Evolutionary conservation across 2,329 filamentous ascomycete genomes (phyloP), one percentile per base, ranked within the genome.

Genomic region (Scedosporium boydii): DNA sequence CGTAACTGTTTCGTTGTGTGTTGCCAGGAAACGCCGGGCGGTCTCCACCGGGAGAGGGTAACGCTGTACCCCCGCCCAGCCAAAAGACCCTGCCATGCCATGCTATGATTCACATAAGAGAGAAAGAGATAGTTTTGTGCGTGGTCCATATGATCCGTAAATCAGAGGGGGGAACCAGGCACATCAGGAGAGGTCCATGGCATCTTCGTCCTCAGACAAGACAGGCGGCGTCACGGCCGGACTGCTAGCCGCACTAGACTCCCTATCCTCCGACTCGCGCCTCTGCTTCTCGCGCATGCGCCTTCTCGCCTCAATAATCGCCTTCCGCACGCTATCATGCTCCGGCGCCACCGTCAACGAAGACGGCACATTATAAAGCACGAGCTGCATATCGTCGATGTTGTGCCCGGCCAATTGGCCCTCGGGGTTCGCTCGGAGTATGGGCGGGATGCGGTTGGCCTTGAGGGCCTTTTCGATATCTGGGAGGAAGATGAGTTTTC

Each of bases 401-500:
- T 63, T 60, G 56, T 56, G 55, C 7, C 62, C 64, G 41, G 59
- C 58, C 21, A 62, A 55, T 68, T 83, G 78, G 64, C 80, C 80
- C 3, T 84, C 78, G 60, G 75, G 71, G 70, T 83, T 79, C 70
- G 83, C 79, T 3, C 92, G 74, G 38, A 96, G 72, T 18, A 87
- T 82, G 67, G 80, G 78, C 5, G 93, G 80, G 55, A 87, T 86
- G 60, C 92, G 90, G 64, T 88, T 87, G 63, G 83, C 81, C 65
- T 81, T 82, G 60, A 98, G 81, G 71, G 90, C 88, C 75, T 89
- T 91, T 71, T 93, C 88, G 62, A 98, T 89, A 71, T 96, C 90
- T 0, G 91, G 87, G 0, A 96, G 82, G 77, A 97, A 92, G 70
- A 93, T 81, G 57, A 96, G 82, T 67, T 79, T 82, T 67, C 83